These are phyloP conservation scores for Phlebiopsis flavidoalba DNA, from an alignment of 768 basidiomycete genomes.

Conservation along the genomic window DNA sequence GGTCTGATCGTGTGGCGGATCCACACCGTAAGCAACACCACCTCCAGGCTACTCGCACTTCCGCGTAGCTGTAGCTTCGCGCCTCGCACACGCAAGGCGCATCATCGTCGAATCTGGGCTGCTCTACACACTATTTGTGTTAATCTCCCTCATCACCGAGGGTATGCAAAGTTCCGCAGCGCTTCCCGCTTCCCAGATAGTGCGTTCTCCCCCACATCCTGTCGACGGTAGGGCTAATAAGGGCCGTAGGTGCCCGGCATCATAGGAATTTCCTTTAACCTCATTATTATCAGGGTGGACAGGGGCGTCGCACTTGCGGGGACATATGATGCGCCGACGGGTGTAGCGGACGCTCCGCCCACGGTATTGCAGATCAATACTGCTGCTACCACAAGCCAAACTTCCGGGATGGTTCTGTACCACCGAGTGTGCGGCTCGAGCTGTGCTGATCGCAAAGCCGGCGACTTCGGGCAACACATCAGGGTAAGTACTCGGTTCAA, in stretches of 20 bases:
- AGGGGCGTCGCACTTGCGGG: background rate
- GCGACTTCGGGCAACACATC: no score
- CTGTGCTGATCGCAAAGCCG: no score
- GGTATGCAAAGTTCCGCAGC: slow-evolving; percentile 2
- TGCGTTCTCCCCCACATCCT: background rate
- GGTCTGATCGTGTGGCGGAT: background rate
- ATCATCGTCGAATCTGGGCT: slow-evolving; percentile 11
- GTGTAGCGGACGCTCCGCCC: no score
- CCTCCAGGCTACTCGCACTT: no score
- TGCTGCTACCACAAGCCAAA: no score
- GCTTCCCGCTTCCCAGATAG: slow-evolving; percentile 1
- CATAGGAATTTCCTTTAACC: slow-evolving; percentile 8
- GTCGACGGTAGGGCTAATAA: background rate
- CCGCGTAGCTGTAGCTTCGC: background rate
- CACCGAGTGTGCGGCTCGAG: no score
- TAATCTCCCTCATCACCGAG: background rate
- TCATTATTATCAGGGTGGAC: slow-evolving; percentile 9
- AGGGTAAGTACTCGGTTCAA: no score
- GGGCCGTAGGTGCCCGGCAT: background rate
- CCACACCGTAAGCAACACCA: background rate
- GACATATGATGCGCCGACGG: no score
- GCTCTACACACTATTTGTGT: slow-evolving; percentile 7
- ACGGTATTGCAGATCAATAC: no score
- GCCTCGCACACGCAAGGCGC: background rate
- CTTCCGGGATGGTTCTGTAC: no score